Conservation (phyloP, 345 rosid species). For the Cardamine resedifolia region DNA sequence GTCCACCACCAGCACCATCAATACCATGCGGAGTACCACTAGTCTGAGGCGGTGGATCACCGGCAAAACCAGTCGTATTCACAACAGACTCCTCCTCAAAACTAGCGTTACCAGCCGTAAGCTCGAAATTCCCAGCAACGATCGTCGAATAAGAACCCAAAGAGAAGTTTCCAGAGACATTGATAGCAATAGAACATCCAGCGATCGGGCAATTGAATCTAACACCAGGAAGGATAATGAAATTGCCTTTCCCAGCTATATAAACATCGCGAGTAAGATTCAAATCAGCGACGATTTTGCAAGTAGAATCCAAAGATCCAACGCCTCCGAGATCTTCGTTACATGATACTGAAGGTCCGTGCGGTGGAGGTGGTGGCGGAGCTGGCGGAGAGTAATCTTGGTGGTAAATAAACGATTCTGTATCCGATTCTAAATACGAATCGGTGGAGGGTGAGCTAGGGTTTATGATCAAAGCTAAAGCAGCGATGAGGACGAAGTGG, state of each 20-base stretch:
- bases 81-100: slow-evolving; percentile 59
- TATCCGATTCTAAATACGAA: slow-evolving; percentile 45
- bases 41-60: slow-evolving; percentile 83
- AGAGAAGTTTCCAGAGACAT: slow-evolving; percentile 73
- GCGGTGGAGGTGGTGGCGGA: slow-evolving; percentile 96
- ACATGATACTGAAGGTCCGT: slow-evolving; percentile 83
- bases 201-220: slow-evolving; percentile 54
- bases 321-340: slow-evolving; percentile 81
- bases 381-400: slow-evolving; percentile 96
- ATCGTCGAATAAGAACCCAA: slow-evolving; percentile 62
- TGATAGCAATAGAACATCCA: slow-evolving; percentile 72
- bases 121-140: slow-evolving; percentile 66
- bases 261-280: slow-evolving; percentile 79
- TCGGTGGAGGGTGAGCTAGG: slow-evolving; percentile 22
- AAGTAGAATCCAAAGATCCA: slow-evolving; percentile 75
- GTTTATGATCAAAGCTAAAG: slow-evolving; percentile 33
- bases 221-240: slow-evolving; percentile 65
- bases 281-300: slow-evolving; percentile 76
- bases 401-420: slow-evolving; percentile 46
- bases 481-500: slow-evolving; percentile 31
- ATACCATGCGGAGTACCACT: slow-evolving; percentile 89
- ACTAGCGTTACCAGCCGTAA: slow-evolving; percentile 61
- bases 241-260: slow-evolving; percentile 77
- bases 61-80: slow-evolving; percentile 82
- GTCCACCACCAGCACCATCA: slow-evolving; percentile 93